phyloP scores from a whole-genome alignment of 2,329 filamentous ascomycete species.

The Cyphellophora europaea region DNA sequence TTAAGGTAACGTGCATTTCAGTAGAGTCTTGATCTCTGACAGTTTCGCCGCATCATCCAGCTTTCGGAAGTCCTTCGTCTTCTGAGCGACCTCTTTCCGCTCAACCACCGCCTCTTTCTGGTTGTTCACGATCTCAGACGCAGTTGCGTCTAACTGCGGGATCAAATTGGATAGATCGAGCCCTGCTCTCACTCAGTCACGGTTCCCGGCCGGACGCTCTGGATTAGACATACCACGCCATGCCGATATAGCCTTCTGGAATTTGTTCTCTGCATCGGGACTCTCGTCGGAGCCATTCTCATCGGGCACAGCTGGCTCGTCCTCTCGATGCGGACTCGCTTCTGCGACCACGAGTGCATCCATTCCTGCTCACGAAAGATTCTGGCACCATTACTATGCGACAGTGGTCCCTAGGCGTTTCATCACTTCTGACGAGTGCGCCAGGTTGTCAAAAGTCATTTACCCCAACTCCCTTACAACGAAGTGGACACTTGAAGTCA shows the following conservation, averaged over 20 bases:
- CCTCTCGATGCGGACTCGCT: no score
- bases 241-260: constrained; percentile 88
- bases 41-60: constrained; percentile 82
- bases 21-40: constrained; percentile 73
- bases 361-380: no score
- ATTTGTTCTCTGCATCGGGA: constrained; percentile 71
- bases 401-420: no score
- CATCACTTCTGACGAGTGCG: no score
- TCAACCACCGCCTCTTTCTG: constrained; percentile 94
- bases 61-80: constrained; percentile 96
- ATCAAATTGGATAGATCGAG: constrained; percentile 81
- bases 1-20: constrained; percentile 56
- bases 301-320: no score
- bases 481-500: no score
- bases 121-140: constrained; percentile 88
- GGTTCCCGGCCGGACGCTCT: constrained; percentile 4
- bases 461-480: no score
- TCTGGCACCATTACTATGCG: no score
- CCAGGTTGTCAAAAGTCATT: no score
- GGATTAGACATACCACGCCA: constrained; percentile 99
- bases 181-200: constrained; percentile 51
- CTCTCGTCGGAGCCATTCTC: no score
- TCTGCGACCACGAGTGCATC: no score
- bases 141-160: constrained; percentile 78
- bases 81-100: constrained; percentile 94